Conservation (phyloP, 108 stramenopile species). For the Aurantiochytrium sp. region DNA sequence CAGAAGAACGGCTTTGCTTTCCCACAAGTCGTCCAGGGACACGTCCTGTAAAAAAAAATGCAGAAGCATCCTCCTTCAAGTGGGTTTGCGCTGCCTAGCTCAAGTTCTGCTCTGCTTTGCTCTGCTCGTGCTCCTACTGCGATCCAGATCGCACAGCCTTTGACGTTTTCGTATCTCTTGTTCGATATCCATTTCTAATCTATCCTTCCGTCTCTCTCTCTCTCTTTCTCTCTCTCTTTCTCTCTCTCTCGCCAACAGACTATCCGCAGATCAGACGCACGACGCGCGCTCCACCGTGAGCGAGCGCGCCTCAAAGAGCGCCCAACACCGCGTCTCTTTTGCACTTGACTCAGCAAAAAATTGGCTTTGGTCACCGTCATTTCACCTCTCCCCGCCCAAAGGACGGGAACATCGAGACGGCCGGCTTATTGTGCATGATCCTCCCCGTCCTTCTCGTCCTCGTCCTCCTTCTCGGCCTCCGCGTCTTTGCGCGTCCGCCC, state of each 20-base stretch:
- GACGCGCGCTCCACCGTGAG: not conserved
- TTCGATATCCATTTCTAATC: not conserved
- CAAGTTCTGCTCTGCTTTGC: too few relatives aligned
- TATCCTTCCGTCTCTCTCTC: not conserved
- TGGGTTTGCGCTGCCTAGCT: not conserved
- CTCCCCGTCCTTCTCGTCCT: too few relatives aligned
- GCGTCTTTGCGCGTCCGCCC: too few relatives aligned
- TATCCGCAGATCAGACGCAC: not conserved
- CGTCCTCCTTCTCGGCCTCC: too few relatives aligned
- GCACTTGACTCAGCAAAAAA: constrained; percentile 10
- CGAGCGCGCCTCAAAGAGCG: not conserved
- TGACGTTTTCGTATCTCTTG: not conserved
- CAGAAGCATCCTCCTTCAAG: not conserved
- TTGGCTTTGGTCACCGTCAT: not conserved
- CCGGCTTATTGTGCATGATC: not conserved
- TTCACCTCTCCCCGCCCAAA: not conserved
- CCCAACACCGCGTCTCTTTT: not conserved
- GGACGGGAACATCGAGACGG: not conserved
- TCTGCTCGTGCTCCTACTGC: too few relatives aligned
- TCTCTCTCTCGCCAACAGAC: not conserved
- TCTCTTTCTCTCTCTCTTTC: too few relatives aligned
- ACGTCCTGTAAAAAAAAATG: not conserved
- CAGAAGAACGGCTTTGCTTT: not conserved
- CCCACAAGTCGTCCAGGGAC: not conserved
- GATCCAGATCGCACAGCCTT: not conserved